phyloP scores from a whole-genome alignment of 768 basidiomycete species.

The Hirschioporus abietinus region DNA sequence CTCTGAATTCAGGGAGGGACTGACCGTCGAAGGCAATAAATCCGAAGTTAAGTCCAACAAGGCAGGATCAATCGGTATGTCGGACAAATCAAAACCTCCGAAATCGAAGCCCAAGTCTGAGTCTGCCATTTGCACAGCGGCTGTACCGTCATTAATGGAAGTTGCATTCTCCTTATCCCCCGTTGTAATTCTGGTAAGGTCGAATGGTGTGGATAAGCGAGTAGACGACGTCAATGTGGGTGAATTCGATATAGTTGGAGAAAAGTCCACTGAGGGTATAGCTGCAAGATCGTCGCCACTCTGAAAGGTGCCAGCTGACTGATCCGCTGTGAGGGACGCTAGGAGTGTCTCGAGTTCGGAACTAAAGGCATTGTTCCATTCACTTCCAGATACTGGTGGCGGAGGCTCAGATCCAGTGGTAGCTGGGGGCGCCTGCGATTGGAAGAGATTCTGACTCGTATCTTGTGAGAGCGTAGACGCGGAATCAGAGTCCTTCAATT shows the following conservation, averaged over 20 bases:
- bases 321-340: neutral
- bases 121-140: neutral
- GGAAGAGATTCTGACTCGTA: neutral
- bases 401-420: neutral
- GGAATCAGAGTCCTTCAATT: neutral
- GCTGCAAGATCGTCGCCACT: neutral
- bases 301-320: neutral
- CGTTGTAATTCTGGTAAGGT: neutral
- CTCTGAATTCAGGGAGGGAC: neutral
- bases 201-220: neutral
- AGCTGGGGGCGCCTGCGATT: neutral
- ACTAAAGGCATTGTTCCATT: neutral
- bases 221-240: conserved; percentile 2
- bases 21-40: neutral
- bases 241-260: neutral
- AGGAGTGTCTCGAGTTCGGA: neutral
- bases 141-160: neutral
- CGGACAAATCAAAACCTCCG: neutral
- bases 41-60: conserved; percentile 11
- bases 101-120: neutral
- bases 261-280: neutral
- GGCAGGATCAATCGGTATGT: conserved; percentile 16
- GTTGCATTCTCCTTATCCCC: neutral
- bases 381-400: neutral
- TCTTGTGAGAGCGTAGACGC: neutral